Evolutionary conservation across 2,329 filamentous ascomycete genomes (phyloP).

Genomic region (Trichophyton verrucosum): DNA sequence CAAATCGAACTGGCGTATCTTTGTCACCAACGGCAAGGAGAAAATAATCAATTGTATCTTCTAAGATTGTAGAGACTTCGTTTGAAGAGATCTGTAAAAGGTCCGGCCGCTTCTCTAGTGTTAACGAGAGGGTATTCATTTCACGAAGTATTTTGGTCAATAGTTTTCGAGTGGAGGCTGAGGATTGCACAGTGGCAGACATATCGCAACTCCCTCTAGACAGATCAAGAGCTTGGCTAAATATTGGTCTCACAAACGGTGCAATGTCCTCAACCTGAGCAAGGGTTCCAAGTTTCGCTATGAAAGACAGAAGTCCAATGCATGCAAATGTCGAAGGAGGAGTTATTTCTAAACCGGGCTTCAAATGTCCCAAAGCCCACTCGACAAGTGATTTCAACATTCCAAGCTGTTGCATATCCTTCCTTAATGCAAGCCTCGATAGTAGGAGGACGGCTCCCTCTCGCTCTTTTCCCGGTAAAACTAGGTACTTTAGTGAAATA

Average conservation of each 20-base stretch:
- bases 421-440: conserved; percentile 66
- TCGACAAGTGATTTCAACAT: conserved; percentile 55
- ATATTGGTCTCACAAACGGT: conserved; percentile 52
- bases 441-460: conserved; percentile 76
- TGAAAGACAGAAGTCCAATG: conserved; percentile 66
- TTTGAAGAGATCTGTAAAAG: conserved; percentile 19
- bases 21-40: conserved; percentile 69
- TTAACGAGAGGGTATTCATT: conserved; percentile 53
- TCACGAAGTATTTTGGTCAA: conserved; percentile 76
- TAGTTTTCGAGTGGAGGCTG: conserved; percentile 68
- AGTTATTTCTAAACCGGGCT: conserved; percentile 30
- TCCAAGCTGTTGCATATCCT: conserved; percentile 72
- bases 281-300: conserved; percentile 61
- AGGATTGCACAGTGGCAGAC: conserved; percentile 49
- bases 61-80: conserved; percentile 46
- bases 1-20: conserved; percentile 79
- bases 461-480: conserved; percentile 69
- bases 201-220: conserved; percentile 40
- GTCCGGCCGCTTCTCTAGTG: conserved; percentile 32
- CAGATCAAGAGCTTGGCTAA: conserved; percentile 50
- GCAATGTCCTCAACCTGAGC: conserved; percentile 64
- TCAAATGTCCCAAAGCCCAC: conserved; percentile 57
- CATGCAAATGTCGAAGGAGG: conserved; percentile 54
- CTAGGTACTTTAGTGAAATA: conserved; percentile 58
- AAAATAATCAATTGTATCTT: conserved; percentile 70